Evolutionary conservation across 2,329 filamentous ascomycete species (phyloP), one percentile per base, ranked within the genome.

Genomic region (Claviceps sp.): DNA sequence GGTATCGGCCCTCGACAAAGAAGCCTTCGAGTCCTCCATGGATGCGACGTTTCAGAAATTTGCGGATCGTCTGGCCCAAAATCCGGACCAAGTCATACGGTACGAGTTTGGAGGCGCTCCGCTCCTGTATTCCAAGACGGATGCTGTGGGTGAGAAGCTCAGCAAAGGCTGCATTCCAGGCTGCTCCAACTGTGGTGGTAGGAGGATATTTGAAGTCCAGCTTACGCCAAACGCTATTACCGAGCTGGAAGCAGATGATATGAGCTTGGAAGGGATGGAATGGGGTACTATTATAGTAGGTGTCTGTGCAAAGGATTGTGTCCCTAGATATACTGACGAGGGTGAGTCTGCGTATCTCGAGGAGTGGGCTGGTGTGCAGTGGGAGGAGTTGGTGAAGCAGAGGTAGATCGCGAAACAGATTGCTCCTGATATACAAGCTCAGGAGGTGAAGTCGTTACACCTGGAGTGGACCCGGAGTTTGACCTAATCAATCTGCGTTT

Each of bases 281-380:
- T 98, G 93, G 93, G 91, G 91, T 0, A 97, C 89, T 0, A 78
- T 98, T 8, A 81, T 98, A 53, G 73, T 97, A 40, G 89, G 82
- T 0, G 89, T 94, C 7, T 98, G 93, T 66, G 80, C 77, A 57
- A 79, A 70, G 62, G 88, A 97, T 65, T 97, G 93, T 64, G 74
- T 77, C 60, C 79, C 81, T 16, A 66, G 67, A 5, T 77, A 78
- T 0, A 75, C 81, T 6, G 67, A 68, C 13, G 72, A 76, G 39
- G 85, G 82, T 0, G 76, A 82, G 61, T 78, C 82, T 0, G 87
- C 84, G 1, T 97, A 94, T 68, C 62, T 89, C 17, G 93, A 97
- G 72, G 93, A 98, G 69, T 98, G 93, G 91, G 82, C 80, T n/a
- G 93, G 91, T 6, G 93, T 97, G 57, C 93, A 98, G 68, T 98